Conservation (phyloP, 2,329 filamentous ascomycete species). For the Claviceps quebecensis region DNA sequence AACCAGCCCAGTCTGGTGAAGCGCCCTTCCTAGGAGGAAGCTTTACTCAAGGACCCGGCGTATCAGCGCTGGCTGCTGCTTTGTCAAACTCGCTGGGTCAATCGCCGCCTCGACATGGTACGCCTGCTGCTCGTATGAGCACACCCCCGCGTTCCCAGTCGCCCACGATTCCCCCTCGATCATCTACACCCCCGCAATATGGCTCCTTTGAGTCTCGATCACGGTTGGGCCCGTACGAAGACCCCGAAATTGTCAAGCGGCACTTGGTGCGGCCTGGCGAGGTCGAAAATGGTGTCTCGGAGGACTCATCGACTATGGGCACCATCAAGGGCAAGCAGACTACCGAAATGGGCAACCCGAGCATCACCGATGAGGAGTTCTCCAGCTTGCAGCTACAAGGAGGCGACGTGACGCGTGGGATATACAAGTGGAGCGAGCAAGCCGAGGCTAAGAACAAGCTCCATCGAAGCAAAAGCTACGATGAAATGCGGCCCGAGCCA, state of each 20-base stretch:
- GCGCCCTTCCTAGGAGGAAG: slow-evolving; percentile 53
- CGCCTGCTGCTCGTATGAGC: slow-evolving; percentile 42
- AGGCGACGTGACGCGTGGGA: slow-evolving; percentile 84
- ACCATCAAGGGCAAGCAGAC: slow-evolving; percentile 40
- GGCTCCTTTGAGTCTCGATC: slow-evolving; percentile 70
- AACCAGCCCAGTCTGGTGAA: slow-evolving; percentile 24
- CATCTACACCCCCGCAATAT: slow-evolving; percentile 56
- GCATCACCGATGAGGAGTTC: slow-evolving; percentile 64
- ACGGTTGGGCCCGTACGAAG: slow-evolving; percentile 53
- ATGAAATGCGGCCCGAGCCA: slow-evolving; percentile 59
- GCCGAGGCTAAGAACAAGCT: slow-evolving; percentile 55
- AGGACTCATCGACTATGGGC: slow-evolving; percentile 31
- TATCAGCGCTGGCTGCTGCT: slow-evolving; percentile 81
- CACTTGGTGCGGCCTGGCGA: slow-evolving; percentile 66
- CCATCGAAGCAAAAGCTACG: slow-evolving; percentile 80
- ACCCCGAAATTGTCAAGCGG: slow-evolving; percentile 79
- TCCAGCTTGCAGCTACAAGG: slow-evolving; percentile 87
- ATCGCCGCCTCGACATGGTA: slow-evolving; percentile 56
- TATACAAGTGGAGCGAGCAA: slow-evolving; percentile 94
- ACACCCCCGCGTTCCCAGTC: slow-evolving; percentile 38
- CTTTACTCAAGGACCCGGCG: slow-evolving; percentile 58
- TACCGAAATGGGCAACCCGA: slow-evolving; percentile 21
- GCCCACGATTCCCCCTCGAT: slow-evolving; percentile 20
- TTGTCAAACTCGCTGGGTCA: slow-evolving; percentile 60
- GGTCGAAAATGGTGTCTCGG: slow-evolving; percentile 26